Evolutionary conservation across 768 basidiomycete genomes (phyloP).

Genomic region (Clitopilus passeckerianus): DNA sequence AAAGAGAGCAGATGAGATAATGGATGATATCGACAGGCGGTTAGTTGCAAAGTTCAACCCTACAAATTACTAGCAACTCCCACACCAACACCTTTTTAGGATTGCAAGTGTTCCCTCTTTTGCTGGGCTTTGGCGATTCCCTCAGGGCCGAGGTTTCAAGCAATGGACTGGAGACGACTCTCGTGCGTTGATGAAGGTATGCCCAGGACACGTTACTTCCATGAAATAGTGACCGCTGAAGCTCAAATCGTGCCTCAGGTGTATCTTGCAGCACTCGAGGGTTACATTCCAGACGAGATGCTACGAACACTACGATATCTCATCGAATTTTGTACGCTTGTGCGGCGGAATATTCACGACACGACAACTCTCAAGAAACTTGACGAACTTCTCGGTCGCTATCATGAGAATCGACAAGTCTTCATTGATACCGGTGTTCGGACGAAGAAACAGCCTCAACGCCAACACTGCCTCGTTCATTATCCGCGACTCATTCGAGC

Average conservation of each 20-base stretch:
- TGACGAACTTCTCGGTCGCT: conserved; percentile 4
- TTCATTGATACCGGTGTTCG: background rate
- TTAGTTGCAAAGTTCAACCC: too few relatives aligned
- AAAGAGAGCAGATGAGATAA: conserved; percentile 14
- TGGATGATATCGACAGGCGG: conserved; percentile 29
- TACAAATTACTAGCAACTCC: too few relatives aligned
- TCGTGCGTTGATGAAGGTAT: conserved; percentile 26
- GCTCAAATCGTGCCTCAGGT: too few relatives aligned
- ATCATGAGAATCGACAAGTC: background rate
- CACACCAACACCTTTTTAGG: too few relatives aligned
- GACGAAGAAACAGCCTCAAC: conserved; percentile 15
- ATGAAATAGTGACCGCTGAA: too few relatives aligned
- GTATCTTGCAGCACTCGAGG: conserved; percentile 17
- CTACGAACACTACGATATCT: conserved; percentile 12
- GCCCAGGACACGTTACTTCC: too few relatives aligned
- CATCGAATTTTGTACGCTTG: conserved; percentile 17
- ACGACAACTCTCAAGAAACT: conserved; percentile 3
- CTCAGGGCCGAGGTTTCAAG: conserved; percentile 19
- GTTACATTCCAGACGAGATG: conserved; percentile 15
- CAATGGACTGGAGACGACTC: conserved; percentile 30
- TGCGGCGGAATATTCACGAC: conserved; percentile 7
- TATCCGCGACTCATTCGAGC: background rate
- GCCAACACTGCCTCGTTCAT: conserved; percentile 19
- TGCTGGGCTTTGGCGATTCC: conserved; percentile 12
- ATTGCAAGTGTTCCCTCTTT: background rate